phyloP scores from a whole-genome alignment of 345 rosid genomes.

The Lepidium aucheri region DNA sequence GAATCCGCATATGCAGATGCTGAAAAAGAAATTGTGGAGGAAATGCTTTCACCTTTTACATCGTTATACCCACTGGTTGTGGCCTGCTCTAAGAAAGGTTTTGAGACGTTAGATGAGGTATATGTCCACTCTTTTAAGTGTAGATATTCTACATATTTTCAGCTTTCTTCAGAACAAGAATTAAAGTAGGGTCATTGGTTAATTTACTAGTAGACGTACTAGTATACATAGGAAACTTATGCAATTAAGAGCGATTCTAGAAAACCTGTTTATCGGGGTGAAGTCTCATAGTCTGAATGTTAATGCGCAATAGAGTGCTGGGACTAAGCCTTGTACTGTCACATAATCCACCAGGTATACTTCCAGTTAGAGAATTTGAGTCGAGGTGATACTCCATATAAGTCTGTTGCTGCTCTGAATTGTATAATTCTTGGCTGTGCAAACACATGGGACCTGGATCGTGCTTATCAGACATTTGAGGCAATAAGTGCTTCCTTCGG shows the following conservation, averaged over 20 bases:
- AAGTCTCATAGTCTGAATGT: background rate
- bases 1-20: conserved; percentile 52
- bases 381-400: conserved; percentile 62
- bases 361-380: conserved; percentile 79
- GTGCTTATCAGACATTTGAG: conserved; percentile 95
- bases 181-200: background rate
- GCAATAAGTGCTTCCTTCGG: conserved; percentile 73
- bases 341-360: conserved; percentile 52
- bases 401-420: conserved; percentile 89
- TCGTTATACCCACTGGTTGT: conserved; percentile 66
- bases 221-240: background rate
- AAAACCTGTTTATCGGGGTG: background rate
- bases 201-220: background rate
- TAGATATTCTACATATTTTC: background rate
- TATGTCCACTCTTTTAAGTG: conserved; percentile 5
- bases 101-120: conserved; percentile 81
- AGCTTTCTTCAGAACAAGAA: background rate
- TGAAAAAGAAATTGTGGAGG: conserved; percentile 39
- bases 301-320: background rate
- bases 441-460: conserved; percentile 89
- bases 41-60: conserved; percentile 82
- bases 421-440: conserved; percentile 92
- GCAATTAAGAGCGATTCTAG: background rate
- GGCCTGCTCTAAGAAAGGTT: conserved; percentile 84
- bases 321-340: conserved; percentile 4